Evolutionary conservation across 805 yeast species (phyloP), one percentile per base, ranked within the genome.

Genomic region (Candida pseudofarinosa): DNA sequence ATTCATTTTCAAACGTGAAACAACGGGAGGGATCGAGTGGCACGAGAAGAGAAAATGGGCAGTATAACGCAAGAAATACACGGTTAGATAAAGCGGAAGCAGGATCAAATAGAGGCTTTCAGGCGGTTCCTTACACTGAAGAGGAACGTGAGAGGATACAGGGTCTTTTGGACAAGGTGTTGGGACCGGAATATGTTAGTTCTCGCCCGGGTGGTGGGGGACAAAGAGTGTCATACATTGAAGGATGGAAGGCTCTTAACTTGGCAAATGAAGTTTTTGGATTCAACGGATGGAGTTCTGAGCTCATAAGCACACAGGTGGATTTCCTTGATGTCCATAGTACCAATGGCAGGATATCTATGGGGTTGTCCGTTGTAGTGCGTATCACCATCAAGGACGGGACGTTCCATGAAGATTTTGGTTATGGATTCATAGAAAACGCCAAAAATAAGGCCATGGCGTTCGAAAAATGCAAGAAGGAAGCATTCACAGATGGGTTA

Each of bases 241-340:
- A 85, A 60, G 95, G 95, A 1, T 85, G 91, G 89, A 83, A 79
- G 56, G 91, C 87, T 2, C 74, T 86, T 32, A 83, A 83, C 54
- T 60, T 86, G 37, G 95, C 95, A 12, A 86, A 86, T 54, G 84
- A 82, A 52, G 80, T 86, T 3, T 85, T 86, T 71, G 95, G 95
- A 0, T 85, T 83, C 52, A 81, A 85, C 55, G 93, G 93, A 1
- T 86, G 95, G 95, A 71, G 74, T 50, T 80, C 89, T 0, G 91
- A 85, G 52, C 74, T 86, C 4, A 77, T 78, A 45, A 72, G 71
- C 35, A 75, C 81, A 13, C 80, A 76, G 20, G 83, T 85, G 14
- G 95, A 86, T 57, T 86, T 76, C 52, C 66, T 84, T 37, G 95
- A 86, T 54, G 80, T 79, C 30, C 73, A 72, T 33, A 77, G 77